A percentile compares a stretch with the other conserved stretches of the same genome.
These are phyloP conservation scores for Leishmania tropica DNA, from an alignment of 208 protist species.

Conservation along the genomic window DNA sequence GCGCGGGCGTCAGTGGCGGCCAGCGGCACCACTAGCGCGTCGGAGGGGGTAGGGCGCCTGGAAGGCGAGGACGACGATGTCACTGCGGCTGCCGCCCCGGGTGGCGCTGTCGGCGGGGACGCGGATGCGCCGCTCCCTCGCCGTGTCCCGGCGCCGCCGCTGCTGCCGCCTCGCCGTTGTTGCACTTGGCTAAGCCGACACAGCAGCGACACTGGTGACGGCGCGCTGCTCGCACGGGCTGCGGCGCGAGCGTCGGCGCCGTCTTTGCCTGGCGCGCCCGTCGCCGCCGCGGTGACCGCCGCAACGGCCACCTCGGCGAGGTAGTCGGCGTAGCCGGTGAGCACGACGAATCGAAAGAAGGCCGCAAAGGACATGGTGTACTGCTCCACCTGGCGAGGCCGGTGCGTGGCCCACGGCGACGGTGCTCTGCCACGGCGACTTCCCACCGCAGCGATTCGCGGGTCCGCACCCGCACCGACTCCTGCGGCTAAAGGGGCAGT, in stretches of 20 bases:
- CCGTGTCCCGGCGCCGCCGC: neutral
- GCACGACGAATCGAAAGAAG: conserved; percentile 25
- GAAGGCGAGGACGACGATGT: neutral
- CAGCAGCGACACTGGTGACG: neutral
- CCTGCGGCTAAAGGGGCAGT: neutral
- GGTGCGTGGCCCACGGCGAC: neutral
- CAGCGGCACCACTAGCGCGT: conserved; percentile 22
- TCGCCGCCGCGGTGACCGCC: neutral
- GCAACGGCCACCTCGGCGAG: conserved; percentile 11
- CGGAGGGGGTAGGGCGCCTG: neutral
- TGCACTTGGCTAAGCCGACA: conserved; percentile 23
- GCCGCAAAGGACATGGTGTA: conserved; percentile 30
- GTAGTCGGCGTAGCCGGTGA: conserved; percentile 31
- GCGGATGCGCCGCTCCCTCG: neutral
- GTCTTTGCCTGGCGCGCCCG: neutral
- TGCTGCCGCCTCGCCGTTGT: neutral
- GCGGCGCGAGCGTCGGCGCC: neutral
- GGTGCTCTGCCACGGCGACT: no score
- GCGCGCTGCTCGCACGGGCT: neutral
- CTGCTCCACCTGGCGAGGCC: conserved; percentile 12
- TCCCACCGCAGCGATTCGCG: neutral
- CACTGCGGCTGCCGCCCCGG: neutral
- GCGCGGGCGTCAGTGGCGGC: conserved; percentile 49
- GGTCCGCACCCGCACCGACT: neutral
- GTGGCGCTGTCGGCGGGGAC: neutral